These are phyloP conservation scores for Arctium lappa DNA, from an alignment of 129 eudicot species.

Conservation along the genomic window DNA sequence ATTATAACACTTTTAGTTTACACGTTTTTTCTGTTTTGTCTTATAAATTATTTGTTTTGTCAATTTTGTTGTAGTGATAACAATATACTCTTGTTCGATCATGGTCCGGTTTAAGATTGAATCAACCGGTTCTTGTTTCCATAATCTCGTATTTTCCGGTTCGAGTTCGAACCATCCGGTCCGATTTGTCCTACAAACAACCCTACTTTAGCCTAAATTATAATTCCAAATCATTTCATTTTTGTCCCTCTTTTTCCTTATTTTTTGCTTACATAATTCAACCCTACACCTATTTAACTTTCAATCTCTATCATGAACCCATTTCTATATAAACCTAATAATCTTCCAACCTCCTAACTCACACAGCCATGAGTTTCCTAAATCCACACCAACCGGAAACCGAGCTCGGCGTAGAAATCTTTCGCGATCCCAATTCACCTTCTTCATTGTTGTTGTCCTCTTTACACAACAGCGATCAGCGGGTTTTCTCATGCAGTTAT, in stretches of 20 bases:
- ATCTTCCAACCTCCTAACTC: constrained; percentile 7
- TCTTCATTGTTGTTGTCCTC: constrained; percentile 43
- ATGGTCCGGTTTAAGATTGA: too few species aligned
- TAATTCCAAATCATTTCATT: not conserved
- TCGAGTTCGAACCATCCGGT: not conserved
- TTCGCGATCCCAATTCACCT: constrained; percentile 29
- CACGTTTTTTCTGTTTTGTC: too few species aligned
- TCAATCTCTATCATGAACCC: not conserved
- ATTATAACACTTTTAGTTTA: too few species aligned
- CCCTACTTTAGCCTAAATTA: not conserved
- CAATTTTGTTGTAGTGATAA: too few species aligned
- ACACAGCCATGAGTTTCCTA: constrained; percentile 47
- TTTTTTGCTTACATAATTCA: not conserved
- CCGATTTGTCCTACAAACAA: not conserved
- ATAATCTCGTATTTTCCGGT: not conserved
- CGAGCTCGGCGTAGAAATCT: constrained; percentile 27
- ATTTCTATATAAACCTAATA: constrained; percentile 21
- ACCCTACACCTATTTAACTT: not conserved
- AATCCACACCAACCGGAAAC: constrained; percentile 31
- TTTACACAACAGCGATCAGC: constrained; percentile 26
- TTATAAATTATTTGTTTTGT: too few species aligned
- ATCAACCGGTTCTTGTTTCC: not conserved
- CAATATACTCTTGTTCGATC: too few species aligned
- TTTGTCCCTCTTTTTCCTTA: not conserved
- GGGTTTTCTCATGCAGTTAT: constrained; percentile 73